Conservation (phyloP, 495 filamentous ascomycete species). For the Ascodesmis nigricans region DNA sequence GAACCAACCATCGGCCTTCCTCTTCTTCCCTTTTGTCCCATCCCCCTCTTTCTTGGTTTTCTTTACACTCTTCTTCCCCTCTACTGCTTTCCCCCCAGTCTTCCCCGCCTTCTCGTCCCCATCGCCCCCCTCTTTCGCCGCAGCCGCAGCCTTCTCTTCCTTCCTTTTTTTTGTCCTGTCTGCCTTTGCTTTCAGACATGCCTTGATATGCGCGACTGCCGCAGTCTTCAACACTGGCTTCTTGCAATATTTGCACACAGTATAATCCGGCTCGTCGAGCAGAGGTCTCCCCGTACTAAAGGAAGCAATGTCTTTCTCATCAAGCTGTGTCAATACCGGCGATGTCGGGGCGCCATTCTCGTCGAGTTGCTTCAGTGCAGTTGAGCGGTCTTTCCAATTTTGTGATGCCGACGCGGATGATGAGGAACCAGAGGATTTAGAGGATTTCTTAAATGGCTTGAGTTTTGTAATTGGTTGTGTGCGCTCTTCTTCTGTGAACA, state of each 20-base stretch:
- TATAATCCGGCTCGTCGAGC: slow-evolving; percentile 40
- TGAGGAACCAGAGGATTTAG: too few species aligned
- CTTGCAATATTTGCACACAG: slow-evolving; percentile 69
- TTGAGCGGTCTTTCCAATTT: too few species aligned
- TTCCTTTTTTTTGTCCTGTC: slow-evolving; percentile 59
- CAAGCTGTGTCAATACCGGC: slow-evolving; percentile 50
- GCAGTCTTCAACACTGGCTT: slow-evolving; percentile 41
- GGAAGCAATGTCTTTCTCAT: slow-evolving; percentile 41
- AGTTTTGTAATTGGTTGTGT: too few species aligned
- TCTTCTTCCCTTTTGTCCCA: slow-evolving; percentile 64
- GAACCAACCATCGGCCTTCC: slow-evolving; percentile 65
- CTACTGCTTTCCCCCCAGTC: slow-evolving; percentile 28
- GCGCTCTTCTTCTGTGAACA: too few species aligned
- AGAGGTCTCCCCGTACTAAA: slow-evolving; percentile 56
- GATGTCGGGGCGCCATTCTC: slow-evolving; percentile 26
- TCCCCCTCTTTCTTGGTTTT: slow-evolving; percentile 44
- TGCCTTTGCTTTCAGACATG: slow-evolving; percentile 51
- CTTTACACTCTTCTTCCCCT: slow-evolving; percentile 41
- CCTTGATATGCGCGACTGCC: slow-evolving; percentile 41
- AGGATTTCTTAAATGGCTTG: neutral
- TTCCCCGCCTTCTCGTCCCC: slow-evolving; percentile 11
- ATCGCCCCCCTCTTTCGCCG: slow-evolving; percentile 32
- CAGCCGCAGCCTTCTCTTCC: slow-evolving; percentile 51
- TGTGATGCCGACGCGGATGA: too few species aligned
- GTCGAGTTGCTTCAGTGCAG: too few species aligned